These are phyloP conservation scores for Pseudonectria buxi DNA, from an alignment of 2,329 filamentous ascomycete genomes.

Conservation along the genomic window DNA sequence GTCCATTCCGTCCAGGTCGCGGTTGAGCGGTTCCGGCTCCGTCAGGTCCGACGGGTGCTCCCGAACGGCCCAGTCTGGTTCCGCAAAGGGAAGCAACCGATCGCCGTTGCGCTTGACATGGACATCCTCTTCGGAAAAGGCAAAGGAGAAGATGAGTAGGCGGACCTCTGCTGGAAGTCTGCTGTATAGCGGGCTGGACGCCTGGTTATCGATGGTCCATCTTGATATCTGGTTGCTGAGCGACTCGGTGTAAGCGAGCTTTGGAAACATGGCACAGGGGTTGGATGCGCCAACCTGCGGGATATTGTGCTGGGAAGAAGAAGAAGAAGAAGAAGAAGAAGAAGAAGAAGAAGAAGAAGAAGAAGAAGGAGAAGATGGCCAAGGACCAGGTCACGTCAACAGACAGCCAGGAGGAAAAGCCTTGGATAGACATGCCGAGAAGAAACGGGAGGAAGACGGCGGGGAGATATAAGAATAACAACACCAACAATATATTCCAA, in stretches of 20 bases:
- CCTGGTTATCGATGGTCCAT: conserved; percentile 5
- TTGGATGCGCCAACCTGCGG: too few relatives aligned
- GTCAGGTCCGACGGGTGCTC: not conserved
- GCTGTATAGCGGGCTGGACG: conserved; percentile 1
- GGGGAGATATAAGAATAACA: too few relatives aligned
- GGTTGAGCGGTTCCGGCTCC: not conserved
- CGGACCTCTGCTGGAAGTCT: conserved; percentile 5
- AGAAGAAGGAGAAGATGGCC: too few relatives aligned
- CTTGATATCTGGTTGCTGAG: conserved; percentile 2
- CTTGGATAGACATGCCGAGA: too few relatives aligned
- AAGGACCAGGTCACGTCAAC: too few relatives aligned
- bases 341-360: too few relatives aligned
- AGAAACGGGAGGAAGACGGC: too few relatives aligned
- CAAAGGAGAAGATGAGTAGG: conserved; percentile 2
- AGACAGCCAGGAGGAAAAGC: too few relatives aligned
- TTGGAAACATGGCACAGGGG: too few relatives aligned
- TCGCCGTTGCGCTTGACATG: not conserved
- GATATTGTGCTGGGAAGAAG: too few relatives aligned
- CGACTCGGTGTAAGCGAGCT: not conserved
- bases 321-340: too few relatives aligned
- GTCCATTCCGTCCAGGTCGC: not conserved
- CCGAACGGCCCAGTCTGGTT: conserved; percentile 5
- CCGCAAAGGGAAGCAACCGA: not conserved
- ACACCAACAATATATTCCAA: too few relatives aligned
- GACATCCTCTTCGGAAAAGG: conserved; percentile 4